Evolutionary conservation across 139 green algal genomes (phyloP).

Genomic region (Medakamo hakoo): DNA sequence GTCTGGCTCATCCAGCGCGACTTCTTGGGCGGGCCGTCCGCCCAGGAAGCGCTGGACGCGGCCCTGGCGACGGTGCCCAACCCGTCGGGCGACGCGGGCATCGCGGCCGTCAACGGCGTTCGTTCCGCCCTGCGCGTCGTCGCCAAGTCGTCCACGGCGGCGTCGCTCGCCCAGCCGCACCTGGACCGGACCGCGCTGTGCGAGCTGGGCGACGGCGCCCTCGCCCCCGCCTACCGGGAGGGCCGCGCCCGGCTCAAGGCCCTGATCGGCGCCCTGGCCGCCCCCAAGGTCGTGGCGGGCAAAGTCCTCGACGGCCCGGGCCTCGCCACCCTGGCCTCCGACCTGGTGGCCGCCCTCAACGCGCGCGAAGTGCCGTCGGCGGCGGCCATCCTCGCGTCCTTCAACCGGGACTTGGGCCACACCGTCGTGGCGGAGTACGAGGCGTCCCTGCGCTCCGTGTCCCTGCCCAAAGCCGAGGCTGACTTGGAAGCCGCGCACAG

Average conservation of each 20-base stretch:
- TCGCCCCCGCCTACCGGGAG: constrained; percentile 22
- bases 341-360: constrained; percentile 49
- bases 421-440: not conserved
- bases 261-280: constrained; percentile 22
- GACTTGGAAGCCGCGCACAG: constrained; percentile 14
- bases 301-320: constrained; percentile 19
- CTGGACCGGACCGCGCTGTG: constrained; percentile 66
- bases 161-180: constrained; percentile 70
- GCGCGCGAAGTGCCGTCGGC: constrained; percentile 50
- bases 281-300: constrained; percentile 31
- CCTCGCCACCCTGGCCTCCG: constrained; percentile 28
- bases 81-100: constrained; percentile 30
- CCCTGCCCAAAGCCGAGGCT: constrained; percentile 31
- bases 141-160: constrained; percentile 42
- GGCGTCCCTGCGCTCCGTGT: constrained; percentile 12
- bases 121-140: constrained; percentile 13
- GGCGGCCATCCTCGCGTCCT: constrained; percentile 47
- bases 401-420: constrained; percentile 41
- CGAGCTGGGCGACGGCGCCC: constrained; percentile 21
- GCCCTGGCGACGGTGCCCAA: constrained; percentile 62
- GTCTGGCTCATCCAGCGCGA: constrained; percentile 89
- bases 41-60: constrained; percentile 42
- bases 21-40: constrained; percentile 65
- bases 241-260: constrained; percentile 6
- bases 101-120: constrained; percentile 26